A percentile compares a stretch with the other conserved stretches of the same genome.
Conservation (phyloP, 257 asterid genomes). For the Orobanche coerulescens region DNA sequence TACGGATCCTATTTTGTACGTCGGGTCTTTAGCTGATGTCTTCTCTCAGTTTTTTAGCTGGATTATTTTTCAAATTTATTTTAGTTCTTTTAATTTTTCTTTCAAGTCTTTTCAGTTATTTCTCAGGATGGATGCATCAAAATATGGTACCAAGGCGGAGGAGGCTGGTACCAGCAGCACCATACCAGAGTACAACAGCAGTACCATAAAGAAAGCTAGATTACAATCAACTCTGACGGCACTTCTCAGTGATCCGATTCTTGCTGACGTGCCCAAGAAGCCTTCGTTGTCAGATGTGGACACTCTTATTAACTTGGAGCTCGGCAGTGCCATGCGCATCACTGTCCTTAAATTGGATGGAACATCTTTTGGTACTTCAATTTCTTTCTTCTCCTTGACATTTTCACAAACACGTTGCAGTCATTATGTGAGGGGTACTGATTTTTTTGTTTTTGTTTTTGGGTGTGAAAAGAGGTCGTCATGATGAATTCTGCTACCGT, state of each 20-base stretch:
- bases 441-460: background rate
- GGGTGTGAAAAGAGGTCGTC: constrained; percentile 51
- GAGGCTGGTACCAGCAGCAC: constrained; percentile 21
- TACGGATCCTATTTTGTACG: too few relatives aligned
- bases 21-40: too few relatives aligned
- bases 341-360: constrained; percentile 60
- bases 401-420: constrained; percentile 32
- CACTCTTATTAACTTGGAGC: constrained; percentile 81
- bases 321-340: constrained; percentile 96
- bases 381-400: constrained; percentile 21
- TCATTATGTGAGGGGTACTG: background rate
- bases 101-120: too few relatives aligned
- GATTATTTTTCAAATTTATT: too few relatives aligned
- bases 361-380: constrained; percentile 46
- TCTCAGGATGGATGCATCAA: constrained; percentile 42
- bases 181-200: constrained; percentile 50
- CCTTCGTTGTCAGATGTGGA: constrained; percentile 74
- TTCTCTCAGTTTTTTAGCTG: too few relatives aligned
- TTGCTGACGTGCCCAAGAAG: constrained; percentile 68
- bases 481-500: constrained; percentile 68
- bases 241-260: constrained; percentile 78
- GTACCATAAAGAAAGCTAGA: constrained; percentile 53
- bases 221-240: constrained; percentile 56
- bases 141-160: constrained; percentile 24
- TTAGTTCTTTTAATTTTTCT: too few relatives aligned